phyloP scores from a whole-genome alignment of 495 filamentous ascomycete species.

The Alectoria sarmentosa region DNA sequence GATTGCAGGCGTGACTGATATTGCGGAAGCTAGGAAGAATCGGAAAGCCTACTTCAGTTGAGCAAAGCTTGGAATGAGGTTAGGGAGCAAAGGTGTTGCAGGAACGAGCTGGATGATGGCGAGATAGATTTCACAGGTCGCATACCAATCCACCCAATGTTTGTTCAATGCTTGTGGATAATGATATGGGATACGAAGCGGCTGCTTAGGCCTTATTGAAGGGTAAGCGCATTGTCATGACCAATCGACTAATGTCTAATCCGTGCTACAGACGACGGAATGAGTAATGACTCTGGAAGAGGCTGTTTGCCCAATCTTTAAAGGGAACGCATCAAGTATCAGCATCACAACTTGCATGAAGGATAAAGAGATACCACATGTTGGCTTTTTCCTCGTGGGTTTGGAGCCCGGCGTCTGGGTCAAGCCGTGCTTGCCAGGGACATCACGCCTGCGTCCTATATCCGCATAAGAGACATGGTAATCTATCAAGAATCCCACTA shows the following conservation, averaged over 20 bases:
- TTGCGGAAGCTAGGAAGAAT: background rate
- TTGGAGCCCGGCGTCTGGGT: background rate
- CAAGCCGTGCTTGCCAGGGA: background rate
- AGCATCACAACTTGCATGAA: background rate
- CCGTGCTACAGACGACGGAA: background rate
- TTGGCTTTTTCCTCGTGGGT: background rate
- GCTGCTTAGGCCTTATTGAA: background rate
- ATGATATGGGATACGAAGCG: background rate
- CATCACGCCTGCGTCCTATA: background rate
- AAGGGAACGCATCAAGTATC: background rate
- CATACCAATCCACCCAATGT: background rate
- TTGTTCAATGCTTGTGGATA: background rate
- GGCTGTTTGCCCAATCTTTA: background rate
- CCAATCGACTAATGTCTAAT: background rate
- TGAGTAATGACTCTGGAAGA: background rate
- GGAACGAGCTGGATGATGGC: background rate
- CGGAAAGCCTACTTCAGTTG: background rate
- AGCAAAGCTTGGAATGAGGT: background rate
- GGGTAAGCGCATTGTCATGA: background rate
- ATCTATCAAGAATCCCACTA: background rate
- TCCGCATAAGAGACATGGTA: background rate
- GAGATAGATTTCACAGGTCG: background rate
- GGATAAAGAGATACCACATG: background rate
- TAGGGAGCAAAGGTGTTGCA: background rate
- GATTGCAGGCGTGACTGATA: background rate